Conservation (phyloP, 768 basidiomycete species). For the Boletus barrowsii region DNA sequence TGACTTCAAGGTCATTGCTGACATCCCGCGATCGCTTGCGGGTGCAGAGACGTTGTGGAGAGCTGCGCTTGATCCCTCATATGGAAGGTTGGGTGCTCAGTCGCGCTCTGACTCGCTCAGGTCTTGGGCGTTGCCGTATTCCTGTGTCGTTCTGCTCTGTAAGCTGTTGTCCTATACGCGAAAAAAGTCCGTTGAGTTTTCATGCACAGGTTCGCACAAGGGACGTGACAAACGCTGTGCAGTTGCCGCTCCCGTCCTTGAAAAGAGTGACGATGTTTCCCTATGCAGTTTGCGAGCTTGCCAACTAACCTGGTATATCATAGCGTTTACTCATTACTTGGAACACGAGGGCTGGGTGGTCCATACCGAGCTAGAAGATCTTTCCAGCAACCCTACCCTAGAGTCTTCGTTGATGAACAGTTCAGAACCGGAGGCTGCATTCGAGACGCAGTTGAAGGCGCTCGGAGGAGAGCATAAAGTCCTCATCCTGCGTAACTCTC, state of each 20-base stretch:
- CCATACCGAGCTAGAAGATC: constrained; percentile 69
- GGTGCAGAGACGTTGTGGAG: constrained; percentile 74
- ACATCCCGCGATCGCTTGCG: constrained; percentile 57
- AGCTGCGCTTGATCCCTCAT: constrained; percentile 55
- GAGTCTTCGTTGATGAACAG: constrained; percentile 18
- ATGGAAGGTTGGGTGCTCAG: constrained; percentile 46
- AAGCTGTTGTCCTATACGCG: constrained; percentile 20
- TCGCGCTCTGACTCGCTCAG: constrained; percentile 48
- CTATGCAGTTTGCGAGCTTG: constrained; percentile 14
- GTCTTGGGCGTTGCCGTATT: constrained; percentile 85
- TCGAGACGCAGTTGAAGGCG: constrained; percentile 44
- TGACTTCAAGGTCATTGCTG: constrained; percentile 82
- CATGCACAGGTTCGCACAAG: constrained; percentile 80
- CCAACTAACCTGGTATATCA: not conserved
- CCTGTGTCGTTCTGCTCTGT: constrained; percentile 89
- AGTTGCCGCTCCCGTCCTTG: constrained; percentile 81
- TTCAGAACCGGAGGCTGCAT: constrained; percentile 50
- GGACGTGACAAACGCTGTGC: constrained; percentile 88
- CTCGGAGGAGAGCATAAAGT: constrained; percentile 61
- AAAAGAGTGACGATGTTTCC: constrained; percentile 50
- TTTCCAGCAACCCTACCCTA: constrained; percentile 32
- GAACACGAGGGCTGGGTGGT: constrained; percentile 71
- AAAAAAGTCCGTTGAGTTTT: not conserved
- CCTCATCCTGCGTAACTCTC: constrained; percentile 83
- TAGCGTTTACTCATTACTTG: constrained; percentile 63